Base-by-base conservation (phyloP, 768 basidiomycete genomes). In the Lentinus tigrinus region DNA sequence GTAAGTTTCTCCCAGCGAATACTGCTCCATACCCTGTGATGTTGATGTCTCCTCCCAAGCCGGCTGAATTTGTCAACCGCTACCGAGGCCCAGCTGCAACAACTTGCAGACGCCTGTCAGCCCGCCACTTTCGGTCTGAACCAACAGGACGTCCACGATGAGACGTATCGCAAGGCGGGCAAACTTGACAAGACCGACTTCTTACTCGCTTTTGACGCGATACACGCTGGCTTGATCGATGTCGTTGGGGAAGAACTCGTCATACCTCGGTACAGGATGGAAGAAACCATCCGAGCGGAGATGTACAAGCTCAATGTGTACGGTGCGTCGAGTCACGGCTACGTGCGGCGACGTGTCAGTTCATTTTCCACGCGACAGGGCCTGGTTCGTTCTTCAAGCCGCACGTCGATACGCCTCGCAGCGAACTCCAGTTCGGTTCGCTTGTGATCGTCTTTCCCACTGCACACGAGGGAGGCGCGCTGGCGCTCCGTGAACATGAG, bases 361-460 rank as follows among this genome's bases (percentile, higher is more conserved):
- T 31, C 7, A 31, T 11, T 31, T 11, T 31, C 31, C 6, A 11
- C 31, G 31, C 7, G 6, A 43, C 10, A 24, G 51, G 54, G 7
- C 21, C 48, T 2, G 51, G 47, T 2, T 34, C 54, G 16, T 61
- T 57, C 34, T 57, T 61, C 54, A 60, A 56, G 43, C 13, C 49
- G 17, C 59, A 60, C 34, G 27, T 52, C 4, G 59, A 60, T 26
- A 60, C 59, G 3, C 58, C 49, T 0, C 47, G 58, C 4, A 24
- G 31, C n/a, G 58, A 52, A 34, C 40, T 16, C 1, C 54, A 54
- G 58, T 60, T 84, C 28, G 82, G 78, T 2, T 81, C 81, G 1
- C 72, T 85, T 5, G 76, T 83, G 1, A 60, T 83, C 46, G 48
- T 78, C 24, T 74, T 81, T 47, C 81, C 82, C n/a, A 76, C 76